phyloP scores from a whole-genome alignment of 305 asterid genomes.

The Ilex paraguariensis region DNA sequence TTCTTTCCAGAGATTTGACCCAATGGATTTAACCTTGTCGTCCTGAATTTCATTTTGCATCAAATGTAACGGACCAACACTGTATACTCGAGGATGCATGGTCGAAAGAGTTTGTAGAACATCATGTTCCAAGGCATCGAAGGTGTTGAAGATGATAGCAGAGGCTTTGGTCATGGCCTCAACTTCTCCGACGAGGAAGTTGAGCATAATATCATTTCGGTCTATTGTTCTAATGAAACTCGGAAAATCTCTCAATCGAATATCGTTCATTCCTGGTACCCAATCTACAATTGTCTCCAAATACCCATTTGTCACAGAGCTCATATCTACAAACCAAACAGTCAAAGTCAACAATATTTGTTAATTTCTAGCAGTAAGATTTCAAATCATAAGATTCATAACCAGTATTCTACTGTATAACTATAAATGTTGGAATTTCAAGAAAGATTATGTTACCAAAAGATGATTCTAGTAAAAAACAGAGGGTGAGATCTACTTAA shows the following conservation, averaged over 20 bases:
- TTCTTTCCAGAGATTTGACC: slow-evolving; percentile 58
- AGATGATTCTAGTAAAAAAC: background rate
- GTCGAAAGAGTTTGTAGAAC: slow-evolving; percentile 16
- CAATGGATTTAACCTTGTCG: slow-evolving; percentile 13
- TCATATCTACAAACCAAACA: slow-evolving; percentile 12
- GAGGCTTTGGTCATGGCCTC: slow-evolving; percentile 18
- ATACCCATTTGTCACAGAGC: slow-evolving; percentile 20
- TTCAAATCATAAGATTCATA: background rate
- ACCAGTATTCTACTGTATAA: no score
- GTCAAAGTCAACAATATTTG: background rate
- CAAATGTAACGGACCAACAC: slow-evolving; percentile 25
- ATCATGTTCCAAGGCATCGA: slow-evolving; percentile 28
- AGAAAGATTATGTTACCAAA: background rate
- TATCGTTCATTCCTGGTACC: slow-evolving; percentile 29
- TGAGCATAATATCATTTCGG: slow-evolving; percentile 22
- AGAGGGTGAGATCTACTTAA: background rate
- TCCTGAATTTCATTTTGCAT: slow-evolving; percentile 5
- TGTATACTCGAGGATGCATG: slow-evolving; percentile 22
- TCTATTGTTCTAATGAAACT: slow-evolving; percentile 26
- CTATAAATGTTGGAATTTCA: background rate
- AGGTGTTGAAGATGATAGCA: slow-evolving; percentile 36
- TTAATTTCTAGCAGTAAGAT: no score
- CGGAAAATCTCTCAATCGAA: slow-evolving; percentile 23
- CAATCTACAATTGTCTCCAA: slow-evolving; percentile 20
- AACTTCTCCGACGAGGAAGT: slow-evolving; percentile 14